A percentile compares a stretch with the other conserved stretches of the same genome.
These are phyloP conservation scores for Xylariales sp. DNA, from an alignment of 2,329 filamentous ascomycete species.

Conservation along the genomic window DNA sequence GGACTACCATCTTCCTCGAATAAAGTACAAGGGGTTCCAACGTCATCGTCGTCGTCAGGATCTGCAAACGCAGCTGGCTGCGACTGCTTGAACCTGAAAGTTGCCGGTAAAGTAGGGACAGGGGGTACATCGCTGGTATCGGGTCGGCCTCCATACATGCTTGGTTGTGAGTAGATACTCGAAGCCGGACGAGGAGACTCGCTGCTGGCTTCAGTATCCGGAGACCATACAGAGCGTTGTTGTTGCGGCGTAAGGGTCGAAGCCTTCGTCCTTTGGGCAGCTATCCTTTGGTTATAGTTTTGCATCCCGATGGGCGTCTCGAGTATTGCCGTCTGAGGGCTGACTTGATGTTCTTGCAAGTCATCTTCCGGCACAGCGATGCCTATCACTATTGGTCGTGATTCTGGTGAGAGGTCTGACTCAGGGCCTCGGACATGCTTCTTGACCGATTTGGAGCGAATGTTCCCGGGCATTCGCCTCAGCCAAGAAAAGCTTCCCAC, in stretches of 20 bases:
- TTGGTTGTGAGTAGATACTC: slow-evolving; percentile 58
- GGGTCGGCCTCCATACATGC: slow-evolving; percentile 27
- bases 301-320: slow-evolving; percentile 34
- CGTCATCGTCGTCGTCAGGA: slow-evolving; percentile 41
- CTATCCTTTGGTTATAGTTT: slow-evolving; percentile 16
- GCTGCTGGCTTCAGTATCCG: slow-evolving; percentile 53
- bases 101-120: slow-evolving; percentile 52
- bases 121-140: slow-evolving; percentile 46
- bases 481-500: slow-evolving; percentile 56
- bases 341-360: slow-evolving; percentile 40
- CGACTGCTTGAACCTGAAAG: slow-evolving; percentile 33
- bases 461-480: slow-evolving; percentile 32
- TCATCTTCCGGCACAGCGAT: slow-evolving; percentile 58
- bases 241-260: slow-evolving; percentile 28
- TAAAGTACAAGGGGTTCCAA: slow-evolving; percentile 55
- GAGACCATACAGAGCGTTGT: slow-evolving; percentile 53
- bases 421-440: slow-evolving; percentile 20
- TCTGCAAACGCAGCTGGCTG: slow-evolving; percentile 22
- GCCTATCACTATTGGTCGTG: slow-evolving; percentile 69
- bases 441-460: slow-evolving; percentile 18
- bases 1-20: slow-evolving; percentile 65
- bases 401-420: slow-evolving; percentile 59
- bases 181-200: slow-evolving; percentile 42
- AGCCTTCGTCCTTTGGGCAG: slow-evolving; percentile 16
- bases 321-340: slow-evolving; percentile 44